Percentiles rank a stretch among this genome's conserved stretches.
These are phyloP conservation scores for Ocimum tenuiflorum DNA, from an alignment of 257 asterid genomes.

Conservation along the genomic window DNA sequence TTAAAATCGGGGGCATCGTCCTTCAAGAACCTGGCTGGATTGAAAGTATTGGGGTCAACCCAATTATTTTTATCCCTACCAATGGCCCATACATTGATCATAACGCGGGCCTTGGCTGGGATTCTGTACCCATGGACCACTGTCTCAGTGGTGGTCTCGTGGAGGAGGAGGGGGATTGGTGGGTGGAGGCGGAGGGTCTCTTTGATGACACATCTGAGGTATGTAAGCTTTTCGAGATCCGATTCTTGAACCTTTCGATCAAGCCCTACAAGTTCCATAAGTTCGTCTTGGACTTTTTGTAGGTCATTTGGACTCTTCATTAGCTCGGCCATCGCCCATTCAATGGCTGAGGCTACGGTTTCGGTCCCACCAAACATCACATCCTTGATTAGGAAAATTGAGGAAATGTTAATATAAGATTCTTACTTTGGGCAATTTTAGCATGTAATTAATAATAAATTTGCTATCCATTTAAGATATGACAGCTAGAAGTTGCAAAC, in stretches of 20 bases:
- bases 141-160: slow-evolving; percentile 23
- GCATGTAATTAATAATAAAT: background rate
- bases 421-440: background rate
- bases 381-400: slow-evolving; percentile 15
- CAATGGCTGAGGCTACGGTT: slow-evolving; percentile 38
- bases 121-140: slow-evolving; percentile 15
- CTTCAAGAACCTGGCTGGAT: slow-evolving; percentile 18
- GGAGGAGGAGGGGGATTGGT: slow-evolving; percentile 38
- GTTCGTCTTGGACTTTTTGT: slow-evolving; percentile 28
- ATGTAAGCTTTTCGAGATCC: slow-evolving; percentile 27
- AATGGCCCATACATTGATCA: slow-evolving; percentile 32
- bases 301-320: slow-evolving; percentile 18
- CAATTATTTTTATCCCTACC: slow-evolving; percentile 18
- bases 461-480: background rate
- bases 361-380: slow-evolving; percentile 40
- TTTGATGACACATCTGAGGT: slow-evolving; percentile 30
- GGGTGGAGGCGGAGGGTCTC: slow-evolving; percentile 47
- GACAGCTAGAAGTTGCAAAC: background rate
- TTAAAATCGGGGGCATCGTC: slow-evolving; percentile 24
- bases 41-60: slow-evolving; percentile 20
- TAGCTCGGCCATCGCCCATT: slow-evolving; percentile 39
- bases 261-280: slow-evolving; percentile 19
- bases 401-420: background rate
- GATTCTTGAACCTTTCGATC: slow-evolving; percentile 26
- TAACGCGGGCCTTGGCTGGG: slow-evolving; percentile 27